A percentile compares a stretch with the other conserved stretches of the same genome.
These are phyloP conservation scores for Scheffersomyces quercinus DNA, from an alignment of 1,139 yeast species.

Conservation along the genomic window DNA sequence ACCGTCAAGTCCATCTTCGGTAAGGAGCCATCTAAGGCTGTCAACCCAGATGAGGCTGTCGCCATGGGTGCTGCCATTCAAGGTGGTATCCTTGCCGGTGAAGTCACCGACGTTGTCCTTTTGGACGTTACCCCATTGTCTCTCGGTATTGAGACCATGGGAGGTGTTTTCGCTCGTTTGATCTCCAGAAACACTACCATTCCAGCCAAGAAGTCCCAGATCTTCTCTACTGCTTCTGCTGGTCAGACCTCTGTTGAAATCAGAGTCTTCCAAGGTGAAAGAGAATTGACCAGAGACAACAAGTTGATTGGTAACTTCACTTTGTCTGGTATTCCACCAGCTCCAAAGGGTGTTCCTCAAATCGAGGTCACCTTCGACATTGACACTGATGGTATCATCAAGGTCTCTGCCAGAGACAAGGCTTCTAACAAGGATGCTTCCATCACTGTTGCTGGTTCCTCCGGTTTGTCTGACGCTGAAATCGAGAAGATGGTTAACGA, in stretches of 20 bases:
- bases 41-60: constrained; percentile 99
- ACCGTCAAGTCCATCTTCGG: constrained; percentile 93
- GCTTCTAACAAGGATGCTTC: constrained; percentile 98
- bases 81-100: constrained; percentile 99
- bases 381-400: constrained; percentile 98
- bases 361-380: constrained; percentile 97
- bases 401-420: constrained; percentile 98
- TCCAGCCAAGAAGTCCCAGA: constrained; percentile 96
- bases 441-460: constrained; percentile 97
- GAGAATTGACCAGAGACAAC: constrained; percentile 98
- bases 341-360: constrained; percentile 99
- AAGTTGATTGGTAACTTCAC: constrained; percentile 98
- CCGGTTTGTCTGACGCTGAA: constrained; percentile 95
- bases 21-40: constrained; percentile 96
- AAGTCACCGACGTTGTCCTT: constrained; percentile 90
- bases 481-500: constrained; percentile 98
- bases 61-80: constrained; percentile 99
- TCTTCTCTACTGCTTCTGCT: constrained; percentile 97
- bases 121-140: constrained; percentile 98
- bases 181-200: constrained; percentile 97
- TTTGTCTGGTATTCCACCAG: constrained; percentile 95
- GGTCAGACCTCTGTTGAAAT: constrained; percentile 99
- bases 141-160: constrained; percentile 97
- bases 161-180: constrained; percentile 97
- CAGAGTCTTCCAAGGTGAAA: constrained; percentile 99